These are phyloP conservation scores for Brassica balearica DNA, from an alignment of 441 rosid genomes.

Conservation along the genomic window DNA sequence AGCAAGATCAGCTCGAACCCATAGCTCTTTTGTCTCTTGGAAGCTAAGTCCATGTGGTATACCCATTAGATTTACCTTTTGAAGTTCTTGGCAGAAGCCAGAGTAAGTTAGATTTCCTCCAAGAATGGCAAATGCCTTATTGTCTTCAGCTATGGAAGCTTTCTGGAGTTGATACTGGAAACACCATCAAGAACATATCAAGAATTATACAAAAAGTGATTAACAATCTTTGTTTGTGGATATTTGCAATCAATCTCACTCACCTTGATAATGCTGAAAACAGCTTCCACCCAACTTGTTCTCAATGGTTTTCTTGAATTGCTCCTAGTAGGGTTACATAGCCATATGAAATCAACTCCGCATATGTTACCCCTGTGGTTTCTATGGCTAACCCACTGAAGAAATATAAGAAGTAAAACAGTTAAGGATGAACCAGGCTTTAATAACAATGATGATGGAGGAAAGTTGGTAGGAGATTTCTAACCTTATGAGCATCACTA, in stretches of 20 bases:
- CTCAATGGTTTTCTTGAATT: slow-evolving; percentile 63
- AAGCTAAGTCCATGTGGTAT: slow-evolving; percentile 69
- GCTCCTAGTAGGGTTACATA: slow-evolving; percentile 70
- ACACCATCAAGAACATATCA: slow-evolving; percentile 18
- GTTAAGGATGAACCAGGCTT: slow-evolving; percentile 22
- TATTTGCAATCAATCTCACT: slow-evolving; percentile 28
- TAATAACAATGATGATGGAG: slow-evolving; percentile 18
- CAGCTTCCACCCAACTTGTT: slow-evolving; percentile 87
- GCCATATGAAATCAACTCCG: slow-evolving; percentile 97
- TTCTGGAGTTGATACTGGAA: slow-evolving; percentile 68
- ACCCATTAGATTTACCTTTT: slow-evolving; percentile 78
- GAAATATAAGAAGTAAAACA: slow-evolving; percentile 14
- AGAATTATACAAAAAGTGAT: not conserved
- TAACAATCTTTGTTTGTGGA: not conserved
- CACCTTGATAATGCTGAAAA: slow-evolving; percentile 82
- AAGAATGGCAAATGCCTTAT: slow-evolving; percentile 60
- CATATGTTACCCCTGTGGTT: slow-evolving; percentile 96
- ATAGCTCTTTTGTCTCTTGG: slow-evolving; percentile 73
- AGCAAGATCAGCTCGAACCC: slow-evolving; percentile 75
- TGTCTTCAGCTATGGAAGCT: slow-evolving; percentile 63
- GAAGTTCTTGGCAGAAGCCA: slow-evolving; percentile 78
- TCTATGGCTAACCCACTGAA: slow-evolving; percentile 80
- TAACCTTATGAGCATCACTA: slow-evolving; percentile 84
- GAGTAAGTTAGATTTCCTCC: slow-evolving; percentile 67
- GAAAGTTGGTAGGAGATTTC: slow-evolving; percentile 20